Evolutionary conservation across 257 asterid genomes (phyloP).

Genomic region (Forsythia viridissima): DNA sequence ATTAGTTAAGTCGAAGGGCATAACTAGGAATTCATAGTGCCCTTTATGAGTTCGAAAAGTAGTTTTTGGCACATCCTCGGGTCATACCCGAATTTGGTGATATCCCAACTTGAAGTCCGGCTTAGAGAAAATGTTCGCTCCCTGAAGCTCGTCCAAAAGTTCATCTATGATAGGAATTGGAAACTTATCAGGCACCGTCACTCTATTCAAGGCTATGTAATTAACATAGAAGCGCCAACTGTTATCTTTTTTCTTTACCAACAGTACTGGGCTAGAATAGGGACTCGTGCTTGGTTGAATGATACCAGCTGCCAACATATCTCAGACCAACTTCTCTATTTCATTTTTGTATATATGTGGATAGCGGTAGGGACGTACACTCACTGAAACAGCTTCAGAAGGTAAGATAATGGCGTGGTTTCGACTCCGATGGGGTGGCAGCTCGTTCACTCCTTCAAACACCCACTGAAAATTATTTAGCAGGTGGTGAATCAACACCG

Average conservation of each 20-base stretch:
- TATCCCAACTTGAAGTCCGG: neutral
- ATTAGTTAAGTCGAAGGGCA: neutral
- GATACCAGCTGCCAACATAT: neutral
- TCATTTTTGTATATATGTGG: neutral
- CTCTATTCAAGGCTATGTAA: neutral
- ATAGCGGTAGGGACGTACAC: neutral
- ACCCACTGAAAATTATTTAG: no score
- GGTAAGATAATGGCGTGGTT: no score
- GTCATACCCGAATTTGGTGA: neutral
- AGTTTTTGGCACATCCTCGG: neutral
- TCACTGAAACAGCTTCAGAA: no score
- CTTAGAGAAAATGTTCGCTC: neutral
- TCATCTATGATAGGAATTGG: neutral
- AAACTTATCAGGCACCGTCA: neutral
- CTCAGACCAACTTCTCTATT: neutral
- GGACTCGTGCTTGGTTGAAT: constrained; percentile 1
- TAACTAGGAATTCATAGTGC: no score
- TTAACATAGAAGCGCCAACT: constrained; percentile 3
- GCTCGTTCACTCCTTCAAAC: no score
- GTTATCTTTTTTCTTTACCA: neutral
- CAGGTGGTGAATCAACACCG: no score
- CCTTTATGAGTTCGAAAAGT: neutral
- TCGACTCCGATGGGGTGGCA: no score
- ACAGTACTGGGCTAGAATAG: neutral
- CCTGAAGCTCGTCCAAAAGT: neutral